Evolutionary conservation across 148 eudicot genomes (phyloP), one percentile per base, ranked within the genome.

Genomic region (Silene conica): DNA sequence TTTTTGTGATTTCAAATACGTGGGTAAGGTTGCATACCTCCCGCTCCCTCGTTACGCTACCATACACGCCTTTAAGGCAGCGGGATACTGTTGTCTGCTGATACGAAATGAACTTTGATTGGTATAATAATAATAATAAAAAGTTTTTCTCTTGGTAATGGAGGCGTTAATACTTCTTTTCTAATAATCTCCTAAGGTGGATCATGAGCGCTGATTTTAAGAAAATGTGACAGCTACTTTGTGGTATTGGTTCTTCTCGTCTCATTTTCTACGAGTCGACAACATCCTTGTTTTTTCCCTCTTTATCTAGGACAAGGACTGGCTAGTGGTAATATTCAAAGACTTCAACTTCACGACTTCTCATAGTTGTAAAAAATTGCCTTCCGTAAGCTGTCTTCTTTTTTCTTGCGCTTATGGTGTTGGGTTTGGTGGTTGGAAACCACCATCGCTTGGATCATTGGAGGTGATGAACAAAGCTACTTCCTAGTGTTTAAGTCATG

Each of bases 101-200:
- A 45, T 64, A 18, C 68, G 18, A 31, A 31, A 15, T 64, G 68
- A 64, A 6, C 43, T 11, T 64, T 64, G 68, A 64, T 28, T 64
- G 7, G 11, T 64, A 18, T 0, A 64, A 64, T 60, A 21, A 21
- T n/a, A n/a, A n/a, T n/a, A n/a, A n/a, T n/a, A n/a, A n/a, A n/a
- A n/a, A n/a, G n/a, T n/a, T n/a, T n/a, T n/a, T n/a, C n/a, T n/a
- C n/a, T n/a, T n/a, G n/a, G n/a, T n/a, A n/a, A n/a, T n/a, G n/a
- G n/a, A n/a, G n/a, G n/a, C n/a, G n/a, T n/a, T n/a, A n/a, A n/a
- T n/a, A n/a, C n/a, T 22, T 21, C 4, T 60, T 18, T 64, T 64
- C 4, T 1, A 64, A 31, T 16, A 31, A 31, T 31, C 22, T 34
- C 68, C 21, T 12, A 15, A 22, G 23, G 43, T 34, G 21, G 38